Conservation (phyloP, 768 basidiomycete species). For the Ramaria rubella region DNA sequence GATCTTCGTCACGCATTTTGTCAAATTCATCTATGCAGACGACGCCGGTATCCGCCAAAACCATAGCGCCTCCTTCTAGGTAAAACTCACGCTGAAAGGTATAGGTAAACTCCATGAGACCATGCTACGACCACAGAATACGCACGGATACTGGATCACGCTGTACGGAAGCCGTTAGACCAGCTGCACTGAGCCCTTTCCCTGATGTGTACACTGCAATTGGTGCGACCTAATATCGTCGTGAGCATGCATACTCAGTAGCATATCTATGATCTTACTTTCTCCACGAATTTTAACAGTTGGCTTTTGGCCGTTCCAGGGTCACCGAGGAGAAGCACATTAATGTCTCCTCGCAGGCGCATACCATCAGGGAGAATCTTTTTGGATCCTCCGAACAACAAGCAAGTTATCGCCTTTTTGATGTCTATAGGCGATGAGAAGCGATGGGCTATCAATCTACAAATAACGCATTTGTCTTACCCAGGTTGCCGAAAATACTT, state of each 20-base stretch:
- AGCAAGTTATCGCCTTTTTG: slow-evolving; percentile 93
- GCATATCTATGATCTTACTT: slow-evolving; percentile 37
- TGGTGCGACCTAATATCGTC: slow-evolving; percentile 70
- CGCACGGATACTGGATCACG: slow-evolving; percentile 84
- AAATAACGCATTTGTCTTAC: slow-evolving; percentile 35
- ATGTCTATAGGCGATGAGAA: slow-evolving; percentile 57
- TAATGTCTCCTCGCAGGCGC: slow-evolving; percentile 95
- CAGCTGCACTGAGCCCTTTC: slow-evolving; percentile 96
- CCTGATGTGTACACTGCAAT: slow-evolving; percentile 98
- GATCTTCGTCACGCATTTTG: slow-evolving; percentile 99
- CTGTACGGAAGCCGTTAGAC: slow-evolving; percentile 96
- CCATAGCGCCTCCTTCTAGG: slow-evolving; percentile 99
- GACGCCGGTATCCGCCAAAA: slow-evolving; percentile 94
- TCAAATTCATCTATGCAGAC: slow-evolving; percentile 99
- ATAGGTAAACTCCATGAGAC: not conserved
- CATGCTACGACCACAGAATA: slow-evolving; percentile 10
- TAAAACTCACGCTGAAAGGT: slow-evolving; percentile 85
- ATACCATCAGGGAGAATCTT: slow-evolving; percentile 96
- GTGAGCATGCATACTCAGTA: not conserved
- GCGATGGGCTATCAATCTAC: not conserved
- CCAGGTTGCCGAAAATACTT: slow-evolving; percentile 92
- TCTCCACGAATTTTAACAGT: slow-evolving; percentile 97
- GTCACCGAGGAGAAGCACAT: slow-evolving; percentile 92
- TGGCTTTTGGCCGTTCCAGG: slow-evolving; percentile 99
- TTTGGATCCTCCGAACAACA: slow-evolving; percentile 96